Evolutionary conservation across 495 filamentous ascomycete species (phyloP).

Genomic region (Delitschia confertaspora): DNA sequence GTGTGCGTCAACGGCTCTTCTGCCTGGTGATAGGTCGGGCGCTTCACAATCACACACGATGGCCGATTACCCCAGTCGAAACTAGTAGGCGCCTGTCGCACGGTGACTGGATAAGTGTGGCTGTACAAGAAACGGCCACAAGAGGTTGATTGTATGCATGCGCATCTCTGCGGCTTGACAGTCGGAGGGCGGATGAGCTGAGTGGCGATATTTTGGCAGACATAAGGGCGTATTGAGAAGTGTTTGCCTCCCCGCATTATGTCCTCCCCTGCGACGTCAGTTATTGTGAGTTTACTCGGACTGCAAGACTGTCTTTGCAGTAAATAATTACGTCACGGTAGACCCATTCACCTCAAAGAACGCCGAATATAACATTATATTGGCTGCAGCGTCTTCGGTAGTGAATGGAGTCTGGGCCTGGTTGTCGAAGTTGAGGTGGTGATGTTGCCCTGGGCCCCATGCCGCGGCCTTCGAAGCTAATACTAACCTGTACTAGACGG

Average conservation of each 20-base stretch:
- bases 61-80: background rate
- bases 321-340: too few relatives aligned
- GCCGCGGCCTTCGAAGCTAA: constrained; percentile 7
- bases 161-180: constrained; percentile 7
- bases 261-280: too few relatives aligned
- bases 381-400: too few relatives aligned
- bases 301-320: too few relatives aligned
- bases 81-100: constrained; percentile 17
- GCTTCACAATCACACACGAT: background rate
- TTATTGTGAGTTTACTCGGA: too few relatives aligned
- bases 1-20: constrained; percentile 7
- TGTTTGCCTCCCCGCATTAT: too few relatives aligned
- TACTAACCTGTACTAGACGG: constrained; percentile 5
- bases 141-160: background rate
- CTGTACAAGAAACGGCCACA: constrained; percentile 17
- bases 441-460: constrained; percentile 5
- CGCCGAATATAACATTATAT: too few relatives aligned
- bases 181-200: too few relatives aligned
- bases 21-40: constrained; percentile 12
- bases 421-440: constrained; percentile 1
- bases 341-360: too few relatives aligned
- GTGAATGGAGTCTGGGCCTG: background rate
- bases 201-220: too few relatives aligned
- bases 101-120: constrained; percentile 18
- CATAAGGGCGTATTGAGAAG: too few relatives aligned